Percentiles rank a stretch among this genome's conserved stretches.
These are phyloP conservation scores for Penicillium olsonii DNA, from an alignment of 2,329 filamentous ascomycete genomes.

Conservation along the genomic window DNA sequence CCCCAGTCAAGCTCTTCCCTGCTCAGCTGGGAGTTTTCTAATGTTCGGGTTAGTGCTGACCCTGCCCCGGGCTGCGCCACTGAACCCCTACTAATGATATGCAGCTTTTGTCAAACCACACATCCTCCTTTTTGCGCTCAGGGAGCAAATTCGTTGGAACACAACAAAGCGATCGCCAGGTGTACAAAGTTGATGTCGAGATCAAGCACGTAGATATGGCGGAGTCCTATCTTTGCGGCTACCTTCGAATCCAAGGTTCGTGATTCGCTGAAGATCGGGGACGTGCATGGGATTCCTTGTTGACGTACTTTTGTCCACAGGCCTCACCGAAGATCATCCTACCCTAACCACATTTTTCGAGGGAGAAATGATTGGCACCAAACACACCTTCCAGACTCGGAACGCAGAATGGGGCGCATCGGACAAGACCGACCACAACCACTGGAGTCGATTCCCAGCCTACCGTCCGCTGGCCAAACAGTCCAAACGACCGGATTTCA, in stretches of 20 bases:
- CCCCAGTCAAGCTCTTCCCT: slow-evolving; percentile 44
- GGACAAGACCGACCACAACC: slow-evolving; percentile 85
- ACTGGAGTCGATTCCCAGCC: slow-evolving; percentile 88
- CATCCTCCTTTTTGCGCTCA: slow-evolving; percentile 81
- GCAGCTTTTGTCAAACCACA: slow-evolving; percentile 73
- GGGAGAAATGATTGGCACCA: slow-evolving; percentile 93
- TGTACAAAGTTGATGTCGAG: slow-evolving; percentile 94
- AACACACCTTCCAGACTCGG: slow-evolving; percentile 89
- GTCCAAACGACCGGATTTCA: slow-evolving; percentile 60
- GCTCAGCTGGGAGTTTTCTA: slow-evolving; percentile 58
- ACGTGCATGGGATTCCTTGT: slow-evolving; percentile 4
- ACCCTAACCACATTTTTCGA: slow-evolving; percentile 99
- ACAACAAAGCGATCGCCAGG: slow-evolving; percentile 88
- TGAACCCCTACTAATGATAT: slow-evolving; percentile 17
- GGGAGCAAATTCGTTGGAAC: slow-evolving; percentile 88
- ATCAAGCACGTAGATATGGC: slow-evolving; percentile 95
- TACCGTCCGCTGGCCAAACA: slow-evolving; percentile 76
- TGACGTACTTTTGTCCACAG: slow-evolving; percentile 48
- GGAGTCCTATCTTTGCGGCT: slow-evolving; percentile 92
- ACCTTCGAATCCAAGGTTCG: slow-evolving; percentile 88
- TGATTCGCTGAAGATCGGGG: slow-evolving; percentile 9
- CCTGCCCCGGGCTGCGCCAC: slow-evolving; percentile 1
- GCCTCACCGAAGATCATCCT: slow-evolving; percentile 90
- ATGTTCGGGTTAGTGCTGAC: slow-evolving; percentile 52
- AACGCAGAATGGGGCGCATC: slow-evolving; percentile 90